Base-by-base conservation (phyloP, 2,329 filamentous ascomycete species). In the Akanthomyces dipterigenus region DNA sequence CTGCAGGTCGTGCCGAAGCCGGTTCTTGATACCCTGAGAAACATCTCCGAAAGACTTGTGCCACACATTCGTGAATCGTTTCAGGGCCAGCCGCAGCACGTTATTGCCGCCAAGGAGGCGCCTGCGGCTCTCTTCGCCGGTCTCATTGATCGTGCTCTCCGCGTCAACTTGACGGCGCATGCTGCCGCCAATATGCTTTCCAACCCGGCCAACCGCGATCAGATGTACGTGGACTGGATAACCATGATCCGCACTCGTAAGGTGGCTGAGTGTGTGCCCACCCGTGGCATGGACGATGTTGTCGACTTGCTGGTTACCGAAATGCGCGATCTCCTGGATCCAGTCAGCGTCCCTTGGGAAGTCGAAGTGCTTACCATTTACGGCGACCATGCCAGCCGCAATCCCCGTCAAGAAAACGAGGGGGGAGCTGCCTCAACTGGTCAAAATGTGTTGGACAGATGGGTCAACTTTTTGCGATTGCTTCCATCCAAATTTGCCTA, bases 141-240 rank as follows among this genome's bases (percentile, higher is more conserved):
- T 51, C 81, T 99, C 1, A 77, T 99, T 20, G 90, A 93, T 70
- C 89, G 95, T 55, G 88, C 95, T 69, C 82, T 98, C 40, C 86
- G 93, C 62, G 95, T 97, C 63, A 99, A 99, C 70, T 83, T 95
- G 63, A 91, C 93, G 22, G 95, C 95, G 2, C 93, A 98, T 70
- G 93, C 95, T 1, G 92, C 93, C 1, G 93, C 93, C 24, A 96
- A 95, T 65, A 92, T 96, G 83, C 81, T 99, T 14, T 91, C 91
- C 8, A 91, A 93, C 69, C 87, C 91, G 20, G 89, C 91, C 50
- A 96, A 96, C 71, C 86, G 95, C 60, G 91, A 95, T 66, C 89
- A 95, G 70, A 98, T 99, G 95, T 97, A 95, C 79, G 80, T 88
- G 55, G 95, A 99, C 70, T 96, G 93, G 87, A 86, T 91, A 45